Conservation (phyloP, 768 basidiomycete species). For the Amanita fuliginea region DNA sequence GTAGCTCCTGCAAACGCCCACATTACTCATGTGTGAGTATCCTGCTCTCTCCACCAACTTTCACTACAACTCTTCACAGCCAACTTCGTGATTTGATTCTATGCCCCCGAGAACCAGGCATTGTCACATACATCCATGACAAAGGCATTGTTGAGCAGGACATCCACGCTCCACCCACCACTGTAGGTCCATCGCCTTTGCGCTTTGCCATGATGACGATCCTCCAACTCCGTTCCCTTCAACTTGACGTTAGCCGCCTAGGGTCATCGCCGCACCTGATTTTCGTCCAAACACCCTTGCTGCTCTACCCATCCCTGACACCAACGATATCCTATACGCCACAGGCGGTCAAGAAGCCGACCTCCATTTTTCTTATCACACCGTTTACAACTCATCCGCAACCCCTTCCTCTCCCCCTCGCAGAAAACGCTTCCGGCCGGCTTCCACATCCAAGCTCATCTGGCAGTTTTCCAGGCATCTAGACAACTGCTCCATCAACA, state of each 20-base stretch:
- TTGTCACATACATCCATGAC: conserved; percentile 48
- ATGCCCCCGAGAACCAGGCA: conserved; percentile 55
- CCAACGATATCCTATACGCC: conserved; percentile 52
- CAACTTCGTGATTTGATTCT: conserved; percentile 71
- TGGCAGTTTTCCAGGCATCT: conserved; percentile 52
- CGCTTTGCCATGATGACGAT: conserved; percentile 1
- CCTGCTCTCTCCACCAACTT: background rate
- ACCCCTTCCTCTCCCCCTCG: conserved; percentile 13
- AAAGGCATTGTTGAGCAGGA: conserved; percentile 49
- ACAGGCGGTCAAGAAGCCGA: conserved; percentile 69
- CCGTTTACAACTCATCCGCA: conserved; percentile 9
- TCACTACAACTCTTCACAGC: conserved; percentile 18
- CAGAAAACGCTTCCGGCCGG: conserved; percentile 14
- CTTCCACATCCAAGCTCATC: conserved; percentile 10
- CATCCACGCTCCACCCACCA: conserved; percentile 17
- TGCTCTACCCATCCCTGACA: conserved; percentile 38
- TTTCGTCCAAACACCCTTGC: conserved; percentile 59
- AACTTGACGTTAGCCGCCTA: conserved; percentile 34
- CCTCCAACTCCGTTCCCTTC: background rate
- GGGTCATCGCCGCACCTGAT: conserved; percentile 38
- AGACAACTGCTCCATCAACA: conserved; percentile 61
- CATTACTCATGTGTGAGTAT: conserved; percentile 3
- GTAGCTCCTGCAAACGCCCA: conserved; percentile 2
- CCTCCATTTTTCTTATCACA: conserved; percentile 47
- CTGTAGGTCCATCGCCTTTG: conserved; percentile 10